Base-by-base conservation (phyloP, 441 rosid species). In the California macrophylla region DNA sequence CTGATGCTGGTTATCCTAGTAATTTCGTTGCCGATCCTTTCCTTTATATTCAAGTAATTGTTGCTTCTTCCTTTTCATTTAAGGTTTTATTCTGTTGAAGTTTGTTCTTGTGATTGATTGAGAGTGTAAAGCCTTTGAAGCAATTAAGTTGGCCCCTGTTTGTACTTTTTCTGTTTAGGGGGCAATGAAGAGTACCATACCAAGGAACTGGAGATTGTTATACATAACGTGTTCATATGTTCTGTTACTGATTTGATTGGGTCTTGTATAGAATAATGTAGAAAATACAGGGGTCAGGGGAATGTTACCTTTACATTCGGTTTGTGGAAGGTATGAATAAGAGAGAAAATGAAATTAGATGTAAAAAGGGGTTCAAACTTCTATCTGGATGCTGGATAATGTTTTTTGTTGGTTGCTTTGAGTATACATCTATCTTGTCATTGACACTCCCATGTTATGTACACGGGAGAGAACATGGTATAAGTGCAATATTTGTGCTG, bases 21-120 rank as follows among this genome's bases (percentile, higher is more conserved):
- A 94, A 89, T 71, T 94, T 94, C 63, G 92, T 92, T 42, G 96
- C 98, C 56, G 98, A 94, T 74, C 99, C 98, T 18, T 92, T 94
- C 80, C 82, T 94, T 30, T 94, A 85, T 80, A 75, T 82, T 70
- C 90, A 90, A 96, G 98, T 92, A 60, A 67, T 64, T 69, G 26
- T 0, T 16, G 23, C 18, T 56, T 75, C 2, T 34, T 7, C 0
- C 6, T 3, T 15, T 47, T 47, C 6, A 3, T 0, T 15, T 1
- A n/a, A 4, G 3, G 6, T 42, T 4, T 42, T 1, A 42, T 12
- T 8, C 0, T 42, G 5, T 42, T 42, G 6, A 47, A 47, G 21
- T n/a, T 15, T 15, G 56, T 47, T 47, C 0, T 47, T 47, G 47
- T 40, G 47, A 40, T 16, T 47, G 56, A 47, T 47, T 47, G 21